Evolutionary conservation across 73 alveolate species (phyloP).

Genomic region (Tetrahymena borealis): DNA sequence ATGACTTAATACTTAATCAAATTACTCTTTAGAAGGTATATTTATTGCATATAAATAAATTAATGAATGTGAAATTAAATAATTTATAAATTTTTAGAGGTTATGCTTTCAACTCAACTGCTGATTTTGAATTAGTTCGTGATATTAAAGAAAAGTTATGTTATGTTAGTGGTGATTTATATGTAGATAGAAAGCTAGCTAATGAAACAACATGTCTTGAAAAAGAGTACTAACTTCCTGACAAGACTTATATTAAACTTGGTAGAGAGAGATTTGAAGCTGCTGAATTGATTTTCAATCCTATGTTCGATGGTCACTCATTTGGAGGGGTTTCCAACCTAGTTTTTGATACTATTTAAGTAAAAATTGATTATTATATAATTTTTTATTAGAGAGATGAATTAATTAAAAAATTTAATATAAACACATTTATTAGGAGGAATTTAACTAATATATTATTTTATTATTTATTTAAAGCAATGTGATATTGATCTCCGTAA

Average conservation of each 20-base stretch:
- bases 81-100: slow-evolving; percentile 84
- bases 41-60: slow-evolving; percentile 89
- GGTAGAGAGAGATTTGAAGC: slow-evolving; percentile 93
- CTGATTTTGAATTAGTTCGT: slow-evolving; percentile 94
- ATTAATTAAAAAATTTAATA: no score
- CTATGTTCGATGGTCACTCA: slow-evolving; percentile 74
- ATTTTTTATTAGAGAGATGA: background rate
- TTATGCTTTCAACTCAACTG: slow-evolving; percentile 89
- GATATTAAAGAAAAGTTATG: slow-evolving; percentile 89
- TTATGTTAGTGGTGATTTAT: slow-evolving; percentile 80
- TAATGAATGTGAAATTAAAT: slow-evolving; percentile 72
- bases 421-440: background rate
- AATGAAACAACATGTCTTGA: slow-evolving; percentile 86
- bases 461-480: slow-evolving; percentile 27
- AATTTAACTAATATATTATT: background rate
- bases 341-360: slow-evolving; percentile 65
- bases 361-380: background rate
- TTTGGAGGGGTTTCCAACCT: slow-evolving; percentile 81
- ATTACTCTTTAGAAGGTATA: slow-evolving; percentile 81
- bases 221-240: slow-evolving; percentile 82
- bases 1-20: slow-evolving; percentile 87
- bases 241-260: slow-evolving; percentile 70
- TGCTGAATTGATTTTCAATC: slow-evolving; percentile 87
- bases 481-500: slow-evolving; percentile 77
- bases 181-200: slow-evolving; percentile 82